A percentile compares a stretch with the other conserved stretches of the same genome.
phyloP scores from a whole-genome alignment of 176 grass and related monocot species.

The Coix lacrymajobi region DNA sequence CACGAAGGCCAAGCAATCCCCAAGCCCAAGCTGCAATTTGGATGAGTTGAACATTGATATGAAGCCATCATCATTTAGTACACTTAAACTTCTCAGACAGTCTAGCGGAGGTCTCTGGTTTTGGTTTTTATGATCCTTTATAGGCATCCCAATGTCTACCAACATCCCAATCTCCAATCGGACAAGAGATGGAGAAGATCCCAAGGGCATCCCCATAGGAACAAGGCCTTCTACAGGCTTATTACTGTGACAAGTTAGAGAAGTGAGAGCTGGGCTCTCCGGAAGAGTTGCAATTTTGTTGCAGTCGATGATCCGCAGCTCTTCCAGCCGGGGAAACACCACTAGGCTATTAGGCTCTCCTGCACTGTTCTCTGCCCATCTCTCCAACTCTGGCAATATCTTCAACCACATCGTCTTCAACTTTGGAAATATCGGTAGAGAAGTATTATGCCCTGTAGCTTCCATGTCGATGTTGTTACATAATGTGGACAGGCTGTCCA shows the following conservation, averaged over 20 bases:
- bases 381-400: not conserved
- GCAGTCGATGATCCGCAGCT: accelerated
- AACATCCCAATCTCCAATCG: accelerated
- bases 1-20: not conserved
- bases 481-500: not conserved
- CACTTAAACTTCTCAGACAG: not conserved
- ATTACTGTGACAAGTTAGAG: not conserved
- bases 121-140: not conserved
- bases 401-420: not conserved
- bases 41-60: not conserved
- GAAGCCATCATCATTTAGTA: not conserved
- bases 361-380: not conserved
- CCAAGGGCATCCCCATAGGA: not conserved
- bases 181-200: not conserved
- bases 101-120: not conserved
- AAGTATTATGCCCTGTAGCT: not conserved
- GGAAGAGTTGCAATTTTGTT: not conserved
- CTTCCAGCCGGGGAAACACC: not conserved
- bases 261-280: not conserved
- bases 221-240: not conserved
- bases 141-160: not conserved
- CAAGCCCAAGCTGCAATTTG: not conserved
- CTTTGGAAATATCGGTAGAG: not conserved
- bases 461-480: not conserved
- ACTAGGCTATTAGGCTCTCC: not conserved